Evolutionary conservation across 2,329 filamentous ascomycete genomes (phyloP).

Genomic region (Pyrenophora seminiperda): DNA sequence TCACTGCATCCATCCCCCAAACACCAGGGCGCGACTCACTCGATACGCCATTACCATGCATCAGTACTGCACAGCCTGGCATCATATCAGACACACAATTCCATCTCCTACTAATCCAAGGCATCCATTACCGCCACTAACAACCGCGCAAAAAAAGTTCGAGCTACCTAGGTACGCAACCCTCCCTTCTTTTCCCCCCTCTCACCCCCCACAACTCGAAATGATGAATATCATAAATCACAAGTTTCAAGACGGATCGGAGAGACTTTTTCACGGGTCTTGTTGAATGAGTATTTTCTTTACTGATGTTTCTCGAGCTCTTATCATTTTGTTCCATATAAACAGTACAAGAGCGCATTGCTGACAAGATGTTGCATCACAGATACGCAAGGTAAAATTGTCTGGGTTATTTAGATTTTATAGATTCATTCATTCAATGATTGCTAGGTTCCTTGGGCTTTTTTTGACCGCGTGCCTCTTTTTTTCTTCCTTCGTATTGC

Average conservation of each 20-base stretch:
- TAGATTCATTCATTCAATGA: background rate
- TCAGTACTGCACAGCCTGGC: too few species aligned
- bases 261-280: conserved; percentile 38
- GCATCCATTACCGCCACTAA: background rate
- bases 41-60: too few species aligned
- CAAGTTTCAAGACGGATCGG: conserved; percentile 47
- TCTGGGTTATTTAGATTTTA: too few species aligned
- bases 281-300: conserved; percentile 28
- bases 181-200: background rate
- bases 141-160: background rate
- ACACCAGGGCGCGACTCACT: background rate
- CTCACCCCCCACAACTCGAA: background rate
- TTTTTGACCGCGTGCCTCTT: background rate
- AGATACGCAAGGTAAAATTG: background rate
- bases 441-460: background rate
- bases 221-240: conserved; percentile 37
- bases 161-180: background rate
- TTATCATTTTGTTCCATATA: background rate
- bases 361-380: background rate
- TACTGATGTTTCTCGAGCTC: background rate
- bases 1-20: background rate
- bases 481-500: background rate
- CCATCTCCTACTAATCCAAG: background rate
- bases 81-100: too few species aligned
- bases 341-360: too few species aligned